phyloP scores from a whole-genome alignment of 345 rosid species.

The Anacardium occidentale region DNA sequence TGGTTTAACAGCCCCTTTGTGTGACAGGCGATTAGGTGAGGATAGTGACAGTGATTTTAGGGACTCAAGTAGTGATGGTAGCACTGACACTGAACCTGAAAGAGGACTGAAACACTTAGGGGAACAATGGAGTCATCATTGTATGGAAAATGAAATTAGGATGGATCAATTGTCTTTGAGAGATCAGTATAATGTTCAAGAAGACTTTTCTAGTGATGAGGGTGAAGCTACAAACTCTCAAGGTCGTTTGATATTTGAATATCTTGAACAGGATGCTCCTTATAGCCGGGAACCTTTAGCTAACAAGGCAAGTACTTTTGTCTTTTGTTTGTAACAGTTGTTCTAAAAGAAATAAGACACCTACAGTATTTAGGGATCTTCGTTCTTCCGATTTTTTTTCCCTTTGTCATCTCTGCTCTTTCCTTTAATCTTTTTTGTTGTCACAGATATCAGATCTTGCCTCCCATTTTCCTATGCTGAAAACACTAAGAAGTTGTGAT shows the following conservation, averaged over 20 bases:
- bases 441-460: slow-evolving; percentile 70
- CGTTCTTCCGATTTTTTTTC: neutral
- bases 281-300: slow-evolving; percentile 87
- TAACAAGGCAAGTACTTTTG: slow-evolving; percentile 64
- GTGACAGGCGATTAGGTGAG: slow-evolving; percentile 47
- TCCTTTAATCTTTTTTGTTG: slow-evolving; percentile 8
- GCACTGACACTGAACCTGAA: slow-evolving; percentile 68
- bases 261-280: slow-evolving; percentile 74
- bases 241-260: slow-evolving; percentile 63
- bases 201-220: slow-evolving; percentile 71
- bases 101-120: slow-evolving; percentile 34
- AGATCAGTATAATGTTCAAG: slow-evolving; percentile 37
- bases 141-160: slow-evolving; percentile 24
- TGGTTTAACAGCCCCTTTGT: slow-evolving; percentile 10
- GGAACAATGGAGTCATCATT: slow-evolving; percentile 27
- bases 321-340: neutral
- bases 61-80: slow-evolving; percentile 75
- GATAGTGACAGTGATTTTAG: slow-evolving; percentile 76
- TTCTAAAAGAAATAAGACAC: neutral
- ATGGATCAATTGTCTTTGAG: slow-evolving; percentile 52
- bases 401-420: neutral
- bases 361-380: neutral
- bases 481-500: slow-evolving; percentile 68
- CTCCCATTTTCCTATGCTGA: slow-evolving; percentile 57
- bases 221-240: slow-evolving; percentile 54